Evolutionary conservation across 192 early-diverging fungal genomes (phyloP).

Genomic region (Backusella sp.): DNA sequence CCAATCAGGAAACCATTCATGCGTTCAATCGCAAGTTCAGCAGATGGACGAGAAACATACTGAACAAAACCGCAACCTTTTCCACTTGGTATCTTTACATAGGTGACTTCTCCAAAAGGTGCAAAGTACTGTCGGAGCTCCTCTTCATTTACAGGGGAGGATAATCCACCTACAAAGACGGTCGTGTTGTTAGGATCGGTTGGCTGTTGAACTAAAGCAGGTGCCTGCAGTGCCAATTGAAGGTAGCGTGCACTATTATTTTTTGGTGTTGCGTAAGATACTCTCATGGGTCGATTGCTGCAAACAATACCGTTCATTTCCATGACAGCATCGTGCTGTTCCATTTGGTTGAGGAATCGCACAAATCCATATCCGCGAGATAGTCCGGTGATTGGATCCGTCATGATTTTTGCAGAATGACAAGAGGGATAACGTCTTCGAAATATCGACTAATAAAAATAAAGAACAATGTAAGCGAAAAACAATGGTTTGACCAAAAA

Average conservation of each 20-base stretch:
- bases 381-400: slow-evolving; percentile 75
- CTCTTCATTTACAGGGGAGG: slow-evolving; percentile 76
- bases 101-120: slow-evolving; percentile 86
- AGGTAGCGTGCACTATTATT: slow-evolving; percentile 63
- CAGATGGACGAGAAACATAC: slow-evolving; percentile 79
- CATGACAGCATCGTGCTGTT: slow-evolving; percentile 85
- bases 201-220: slow-evolving; percentile 23
- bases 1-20: slow-evolving; percentile 88
- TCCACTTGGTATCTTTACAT: slow-evolving; percentile 92
- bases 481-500: neutral
- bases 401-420: slow-evolving; percentile 91
- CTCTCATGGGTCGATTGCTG: slow-evolving; percentile 84
- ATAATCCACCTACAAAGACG: slow-evolving; percentile 93
- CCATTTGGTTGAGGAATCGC: slow-evolving; percentile 80
- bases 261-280: slow-evolving; percentile 87
- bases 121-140: slow-evolving; percentile 83
- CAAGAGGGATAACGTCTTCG: slow-evolving; percentile 79
- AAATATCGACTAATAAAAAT: slow-evolving; percentile 64
- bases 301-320: slow-evolving; percentile 87
- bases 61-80: slow-evolving; percentile 96
- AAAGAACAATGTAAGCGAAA: neutral
- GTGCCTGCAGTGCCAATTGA: slow-evolving; percentile 5
- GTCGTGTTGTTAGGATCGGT: slow-evolving; percentile 93
- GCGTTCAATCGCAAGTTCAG: slow-evolving; percentile 86
- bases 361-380: slow-evolving; percentile 94